Conservation (phyloP, 306 rosid genomes). For the Pueraria montana region DNA sequence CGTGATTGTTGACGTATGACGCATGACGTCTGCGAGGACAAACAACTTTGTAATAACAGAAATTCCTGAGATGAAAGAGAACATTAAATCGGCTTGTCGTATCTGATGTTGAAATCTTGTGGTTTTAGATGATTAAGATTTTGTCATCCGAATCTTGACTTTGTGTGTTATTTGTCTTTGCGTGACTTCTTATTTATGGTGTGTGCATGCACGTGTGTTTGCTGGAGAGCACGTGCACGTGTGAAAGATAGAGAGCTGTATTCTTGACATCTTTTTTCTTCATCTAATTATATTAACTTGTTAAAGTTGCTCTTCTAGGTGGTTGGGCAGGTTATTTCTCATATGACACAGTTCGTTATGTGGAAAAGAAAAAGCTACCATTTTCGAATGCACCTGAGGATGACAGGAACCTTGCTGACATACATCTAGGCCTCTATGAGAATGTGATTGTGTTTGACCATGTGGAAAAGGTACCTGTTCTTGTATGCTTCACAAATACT, state of each 20-base stretch:
- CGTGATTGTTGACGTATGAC: not conserved
- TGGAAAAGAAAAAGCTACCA: conserved; percentile 76
- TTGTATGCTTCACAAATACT: conserved; percentile 14
- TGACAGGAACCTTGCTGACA: conserved; percentile 82
- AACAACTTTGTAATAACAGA: not conserved
- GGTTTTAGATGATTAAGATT: not conserved
- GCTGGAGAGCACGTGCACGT: not conserved
- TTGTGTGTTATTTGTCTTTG: not conserved
- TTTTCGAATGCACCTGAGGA: conserved; percentile 80
- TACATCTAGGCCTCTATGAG: conserved; percentile 85
- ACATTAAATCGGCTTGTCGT: conserved; percentile 13
- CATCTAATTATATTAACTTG: conserved; percentile 28
- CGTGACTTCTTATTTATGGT: not conserved
- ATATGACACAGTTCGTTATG: conserved; percentile 89
- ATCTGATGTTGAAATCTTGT: not conserved
- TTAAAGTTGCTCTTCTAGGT: conserved; percentile 58
- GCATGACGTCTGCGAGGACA: not conserved
- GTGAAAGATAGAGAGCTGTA: not conserved
- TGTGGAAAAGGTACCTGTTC: conserved; percentile 73
- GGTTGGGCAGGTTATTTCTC: conserved; percentile 95
- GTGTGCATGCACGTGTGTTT: no score
- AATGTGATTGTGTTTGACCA: conserved; percentile 85
- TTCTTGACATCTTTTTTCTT: not conserved
- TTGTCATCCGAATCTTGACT: not conserved
- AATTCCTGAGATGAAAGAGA: conserved; percentile 11